These are phyloP conservation scores for Trichoderma koningii DNA, from an alignment of 2,329 filamentous ascomycete genomes.

Conservation along the genomic window DNA sequence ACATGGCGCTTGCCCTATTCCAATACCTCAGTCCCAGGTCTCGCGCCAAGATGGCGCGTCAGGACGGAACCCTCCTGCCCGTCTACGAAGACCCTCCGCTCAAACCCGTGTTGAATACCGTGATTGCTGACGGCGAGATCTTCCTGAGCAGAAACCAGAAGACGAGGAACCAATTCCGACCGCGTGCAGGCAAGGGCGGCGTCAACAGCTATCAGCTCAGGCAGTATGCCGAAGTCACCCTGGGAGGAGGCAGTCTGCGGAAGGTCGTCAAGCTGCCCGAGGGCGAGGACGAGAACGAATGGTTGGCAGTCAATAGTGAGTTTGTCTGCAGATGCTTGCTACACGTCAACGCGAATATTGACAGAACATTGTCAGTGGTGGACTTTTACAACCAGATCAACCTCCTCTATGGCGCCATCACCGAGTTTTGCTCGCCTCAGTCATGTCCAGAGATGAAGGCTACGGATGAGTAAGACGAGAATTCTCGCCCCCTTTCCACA, in stretches of 20 bases:
- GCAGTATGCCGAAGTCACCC: conserved; percentile 96
- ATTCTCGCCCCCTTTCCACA: background rate
- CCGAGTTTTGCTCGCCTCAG: conserved; percentile 96
- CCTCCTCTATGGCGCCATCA: conserved; percentile 96
- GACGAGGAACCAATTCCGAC: conserved; percentile 87
- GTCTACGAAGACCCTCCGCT: conserved; percentile 37
- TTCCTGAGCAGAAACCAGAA: conserved; percentile 70
- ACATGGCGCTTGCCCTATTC: conserved; percentile 35
- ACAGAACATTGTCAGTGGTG: conserved; percentile 65
- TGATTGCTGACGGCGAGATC: conserved; percentile 37
- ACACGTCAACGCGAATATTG: background rate
- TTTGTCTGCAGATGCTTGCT: background rate
- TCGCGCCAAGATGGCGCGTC: conserved; percentile 37
- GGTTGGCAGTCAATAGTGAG: conserved; percentile 95
- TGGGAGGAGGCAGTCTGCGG: conserved; percentile 89
- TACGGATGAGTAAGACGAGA: conserved; percentile 81
- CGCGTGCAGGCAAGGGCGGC: conserved; percentile 83
- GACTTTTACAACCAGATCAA: conserved; percentile 99
- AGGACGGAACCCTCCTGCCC: conserved; percentile 39
- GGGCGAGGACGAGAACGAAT: conserved; percentile 96
- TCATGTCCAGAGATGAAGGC: conserved; percentile 99
- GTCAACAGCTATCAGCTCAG: conserved; percentile 87
- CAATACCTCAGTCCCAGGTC: conserved; percentile 41
- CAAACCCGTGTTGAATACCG: conserved; percentile 30
- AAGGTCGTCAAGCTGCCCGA: conserved; percentile 97